Evolutionary conservation across 441 rosid species (phyloP), one percentile per base, ranked within the genome.

Genomic region (Iberis amara): DNA sequence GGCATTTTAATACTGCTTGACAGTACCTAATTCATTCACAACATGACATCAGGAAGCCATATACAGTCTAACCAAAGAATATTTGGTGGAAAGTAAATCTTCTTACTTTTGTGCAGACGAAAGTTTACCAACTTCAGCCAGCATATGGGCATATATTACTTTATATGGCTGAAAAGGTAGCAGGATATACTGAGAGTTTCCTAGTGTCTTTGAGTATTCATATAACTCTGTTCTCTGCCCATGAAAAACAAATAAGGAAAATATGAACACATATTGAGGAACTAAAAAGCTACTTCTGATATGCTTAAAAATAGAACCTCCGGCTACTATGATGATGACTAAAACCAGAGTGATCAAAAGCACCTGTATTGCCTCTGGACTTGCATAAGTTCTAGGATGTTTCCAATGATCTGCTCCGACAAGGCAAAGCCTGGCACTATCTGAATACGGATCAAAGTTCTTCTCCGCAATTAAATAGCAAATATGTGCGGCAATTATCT

Each of bases 281-380:
- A 42, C 55, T 11, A 4, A 18, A 33, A 35, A 5, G 11, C 32
- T 54, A 23, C 10, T 24, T 13, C n/a, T 47, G 26, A 40, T 56
- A 49, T 49, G 41, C 30, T 63, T 36, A 47, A 63, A n/a, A 45
- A 18, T 2, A 30, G 28, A 64, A 55, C 41, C 14, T 15, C 39
- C 13, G 0, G 10, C 21, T 42, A 11, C 47, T 61, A 44, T 45
- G 32, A 27, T 45, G 33, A 52, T 28, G 23, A 52, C 13, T 3
- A 35, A 44, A 44, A 23, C 42, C 55, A 47, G 10, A 61, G 7
- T 44, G 53, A n/a, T 8, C 11, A 27, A 52, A 59, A 32, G 47
- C 50, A 92, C 99, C 96, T 92, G 97, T 69, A 92, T 89, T 66
- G 99, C 95, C 69, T 75, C 87, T 42, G 99, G 96, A 65, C 82